Conservation (phyloP, 1,139 yeast species). For the Pichia sp. region DNA sequence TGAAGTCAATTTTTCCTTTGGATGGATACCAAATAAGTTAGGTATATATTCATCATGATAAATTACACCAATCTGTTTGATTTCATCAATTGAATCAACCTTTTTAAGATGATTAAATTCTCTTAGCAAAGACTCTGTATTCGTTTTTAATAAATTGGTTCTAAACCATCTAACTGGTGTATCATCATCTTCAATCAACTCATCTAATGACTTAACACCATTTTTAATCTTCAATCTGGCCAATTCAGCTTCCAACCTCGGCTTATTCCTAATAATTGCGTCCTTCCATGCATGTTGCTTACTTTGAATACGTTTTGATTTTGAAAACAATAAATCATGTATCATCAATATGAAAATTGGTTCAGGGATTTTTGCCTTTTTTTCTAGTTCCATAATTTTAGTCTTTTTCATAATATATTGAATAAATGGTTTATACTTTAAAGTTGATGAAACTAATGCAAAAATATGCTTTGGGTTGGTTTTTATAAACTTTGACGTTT, state of each 20-base stretch:
- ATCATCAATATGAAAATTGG: conserved; percentile 57
- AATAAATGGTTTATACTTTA: conserved; percentile 61
- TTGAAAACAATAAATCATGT: conserved; percentile 74
- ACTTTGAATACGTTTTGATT: conserved; percentile 77
- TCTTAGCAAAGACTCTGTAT: conserved; percentile 37
- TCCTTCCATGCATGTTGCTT: conserved; percentile 86
- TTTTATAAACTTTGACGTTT: conserved; percentile 36
- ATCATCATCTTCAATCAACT: conserved; percentile 50
- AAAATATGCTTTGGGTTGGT: conserved; percentile 74
- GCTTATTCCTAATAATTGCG: conserved; percentile 67
- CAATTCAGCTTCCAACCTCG: conserved; percentile 75
- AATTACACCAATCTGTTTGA: conserved; percentile 45
- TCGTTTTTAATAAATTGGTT: conserved; percentile 52
- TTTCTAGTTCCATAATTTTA: conserved; percentile 47
- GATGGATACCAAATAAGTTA: conserved; percentile 74
- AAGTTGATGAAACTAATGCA: conserved; percentile 75
- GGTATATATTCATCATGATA: conserved; percentile 70
- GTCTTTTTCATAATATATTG: conserved; percentile 58
- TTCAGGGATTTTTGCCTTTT: conserved; percentile 38
- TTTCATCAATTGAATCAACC: conserved; percentile 43
- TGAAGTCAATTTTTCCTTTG: conserved; percentile 58
- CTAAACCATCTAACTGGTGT: conserved; percentile 91
- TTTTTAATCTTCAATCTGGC: conserved; percentile 69
- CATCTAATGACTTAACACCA: conserved; percentile 45
- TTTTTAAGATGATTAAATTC: conserved; percentile 43